These are phyloP conservation scores for Helminthosporium solani DNA, from an alignment of 2,329 filamentous ascomycete genomes.

Conservation along the genomic window DNA sequence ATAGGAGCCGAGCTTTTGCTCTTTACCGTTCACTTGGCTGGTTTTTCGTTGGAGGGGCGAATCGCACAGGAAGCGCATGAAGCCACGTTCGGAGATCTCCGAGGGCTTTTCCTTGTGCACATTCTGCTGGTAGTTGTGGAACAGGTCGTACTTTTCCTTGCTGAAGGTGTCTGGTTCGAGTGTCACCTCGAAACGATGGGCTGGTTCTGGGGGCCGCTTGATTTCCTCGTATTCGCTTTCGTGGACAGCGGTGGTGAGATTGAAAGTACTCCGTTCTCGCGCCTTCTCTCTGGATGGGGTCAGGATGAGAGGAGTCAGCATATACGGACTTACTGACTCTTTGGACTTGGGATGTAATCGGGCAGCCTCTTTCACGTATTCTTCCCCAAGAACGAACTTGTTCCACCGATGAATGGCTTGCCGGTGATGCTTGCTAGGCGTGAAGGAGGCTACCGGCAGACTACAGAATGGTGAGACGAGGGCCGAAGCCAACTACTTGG, in stretches of 20 bases:
- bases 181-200: conserved; percentile 67
- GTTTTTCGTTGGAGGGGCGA: conserved; percentile 61
- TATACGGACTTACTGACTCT: conserved; percentile 50
- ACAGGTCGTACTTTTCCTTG: conserved; percentile 72
- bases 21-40: conserved; percentile 50
- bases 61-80: conserved; percentile 71
- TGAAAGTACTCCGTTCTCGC: conserved; percentile 66
- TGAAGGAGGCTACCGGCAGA: conserved; percentile 65
- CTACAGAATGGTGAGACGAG: conserved; percentile 41
- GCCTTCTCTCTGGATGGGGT: conserved; percentile 53
- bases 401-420: conserved; percentile 78
- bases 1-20: conserved; percentile 66
- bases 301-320: neutral
- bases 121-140: conserved; percentile 70
- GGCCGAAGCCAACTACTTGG: neutral
- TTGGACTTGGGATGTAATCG: conserved; percentile 66
- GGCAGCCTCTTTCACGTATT: conserved; percentile 65
- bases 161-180: conserved; percentile 71
- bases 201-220: conserved; percentile 62
- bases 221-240: conserved; percentile 62
- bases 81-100: conserved; percentile 62
- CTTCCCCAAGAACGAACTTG: conserved; percentile 66
- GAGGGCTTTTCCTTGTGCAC: conserved; percentile 68
- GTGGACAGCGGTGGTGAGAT: conserved; percentile 66
- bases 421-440: conserved; percentile 69